Evolutionary conservation across 805 yeast species (phyloP), one percentile per base, ranked within the genome.

Genomic region (Candida sphagnicola): DNA sequence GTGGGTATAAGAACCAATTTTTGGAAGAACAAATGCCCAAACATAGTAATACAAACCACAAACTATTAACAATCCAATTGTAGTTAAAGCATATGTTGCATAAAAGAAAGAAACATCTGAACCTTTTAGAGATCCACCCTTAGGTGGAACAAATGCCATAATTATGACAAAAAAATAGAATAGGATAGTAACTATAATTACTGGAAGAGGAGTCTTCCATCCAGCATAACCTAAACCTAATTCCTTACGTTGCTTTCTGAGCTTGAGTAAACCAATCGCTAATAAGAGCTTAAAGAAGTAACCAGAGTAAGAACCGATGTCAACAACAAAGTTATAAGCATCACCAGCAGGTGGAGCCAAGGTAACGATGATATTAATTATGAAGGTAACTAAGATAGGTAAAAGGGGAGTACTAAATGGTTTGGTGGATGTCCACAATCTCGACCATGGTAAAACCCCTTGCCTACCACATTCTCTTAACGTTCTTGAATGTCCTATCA

Each of bases 71-170:
- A 68, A 35, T 1, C 70, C 70, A 38, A 67, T 47, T 3, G 67
- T 57, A 12, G 61, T 55, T 13, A 67, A 44, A n/a, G 72, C 66
- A 44, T 68, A 67, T 0, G 72, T 60, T 13, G 67, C 65, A 45
- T 68, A 68, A 47, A 68, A 67, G 47, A 68, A 68, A 4, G 67
- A 53, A 16, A 66, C 70, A 44, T 68, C 74, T 34, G 64, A 53
- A 3, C 73, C 74, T 21, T 48, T 65, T 41, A 66, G 53, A 3
- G 64, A 50, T 3, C 68, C 68, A 30, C 43, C 43, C 37, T 57
- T 46, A 18, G 74, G 73, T 21, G 73, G 73, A 24, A 68, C 72
- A 45, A 61, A 68, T 0, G 72, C 62, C 57, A 67, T 60, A 13
- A 59, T 64, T 40, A 67, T 49, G n/a, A 68, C 73, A 43, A 67